Base-by-base conservation (phyloP, 2,329 filamentous ascomycete genomes). In the Epichloe brachyelytri region DNA sequence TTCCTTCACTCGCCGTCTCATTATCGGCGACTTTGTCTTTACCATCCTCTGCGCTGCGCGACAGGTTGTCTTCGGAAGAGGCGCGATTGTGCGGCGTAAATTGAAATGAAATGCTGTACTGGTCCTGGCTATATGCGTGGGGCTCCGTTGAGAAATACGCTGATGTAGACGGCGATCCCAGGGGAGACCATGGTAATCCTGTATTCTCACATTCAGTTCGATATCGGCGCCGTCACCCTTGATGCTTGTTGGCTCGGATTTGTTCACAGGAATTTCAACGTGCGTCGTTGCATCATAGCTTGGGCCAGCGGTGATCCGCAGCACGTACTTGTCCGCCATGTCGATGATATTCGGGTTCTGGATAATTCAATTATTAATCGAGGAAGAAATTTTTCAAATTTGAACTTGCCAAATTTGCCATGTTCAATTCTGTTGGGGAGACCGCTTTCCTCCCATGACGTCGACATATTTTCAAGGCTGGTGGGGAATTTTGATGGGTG, bases 31-130 rank as follows among this genome's bases (percentile, higher is more conserved):
- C 1, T 57, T 53, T n/a, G 57, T 53, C 7, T n/a, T 30, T 19
- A n/a, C n/a, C 14, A 17, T 33, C n/a, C n/a, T 8, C 30, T 1
- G 30, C 5, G 20, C 15, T 26, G n/a, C 34, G 14, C 20, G 49
- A 56, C 43, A 22, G 36, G 11, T 14, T 19, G 34, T 54, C 17
- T n/a, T 53, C 44, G 34, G 38, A 38, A 19, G 49, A 33, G 10
- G 54, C 43, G 49, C 61, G 62, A 47, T 62, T 63, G 59, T 86
- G 87, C n/a, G 85, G 87, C 0, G 78, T 81, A 65, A 96, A 87
- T 44, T 79, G 77, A 63, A 95, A 84, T 34, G 80, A 76, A 60
- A 97, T 88, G 59, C 83, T 87, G 72, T 96, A 96, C 63, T 88
- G 85, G 67, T 96, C 90, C 49, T 74, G 67, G 57, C 77, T 78